phyloP scores from a whole-genome alignment of 2,329 filamentous ascomycete genomes.

The Ceratocystis huliohia region DNA sequence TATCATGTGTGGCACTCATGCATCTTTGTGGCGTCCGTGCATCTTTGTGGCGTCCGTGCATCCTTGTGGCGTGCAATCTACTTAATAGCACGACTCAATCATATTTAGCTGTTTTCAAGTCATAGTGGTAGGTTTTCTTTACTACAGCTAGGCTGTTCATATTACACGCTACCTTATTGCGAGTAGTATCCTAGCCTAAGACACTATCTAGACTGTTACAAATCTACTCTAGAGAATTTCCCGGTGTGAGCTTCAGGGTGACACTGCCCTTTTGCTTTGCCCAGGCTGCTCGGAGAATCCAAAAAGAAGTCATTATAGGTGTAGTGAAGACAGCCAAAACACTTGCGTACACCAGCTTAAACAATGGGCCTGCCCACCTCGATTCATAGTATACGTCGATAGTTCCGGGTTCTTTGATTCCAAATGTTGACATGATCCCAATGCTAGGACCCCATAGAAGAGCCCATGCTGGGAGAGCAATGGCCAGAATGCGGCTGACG shows the following conservation, averaged over 20 bases:
- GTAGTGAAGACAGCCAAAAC: constrained; percentile 36
- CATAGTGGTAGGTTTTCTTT: background rate
- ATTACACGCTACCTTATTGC: too few species aligned
- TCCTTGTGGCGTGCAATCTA: background rate
- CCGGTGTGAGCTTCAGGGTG: background rate
- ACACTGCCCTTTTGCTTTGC: background rate
- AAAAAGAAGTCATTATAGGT: constrained; percentile 37
- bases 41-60: background rate
- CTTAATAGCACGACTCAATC: background rate
- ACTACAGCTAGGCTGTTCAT: too few species aligned
- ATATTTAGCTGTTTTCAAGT: background rate
- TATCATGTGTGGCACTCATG: background rate
- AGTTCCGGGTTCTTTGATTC: constrained; percentile 25
- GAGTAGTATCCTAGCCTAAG: background rate
- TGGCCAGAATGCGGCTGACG: constrained; percentile 30
- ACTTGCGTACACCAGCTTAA: constrained; percentile 39
- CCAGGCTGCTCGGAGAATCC: constrained; percentile 36
- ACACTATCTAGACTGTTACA: background rate
- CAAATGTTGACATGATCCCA: constrained; percentile 32
- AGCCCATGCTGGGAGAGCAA: constrained; percentile 30
- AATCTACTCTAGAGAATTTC: background rate
- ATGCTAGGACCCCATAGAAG: constrained; percentile 35
- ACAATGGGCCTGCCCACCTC: constrained; percentile 37
- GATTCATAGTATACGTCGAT: constrained; percentile 35
- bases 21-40: background rate